A percentile compares a stretch with the other conserved stretches of the same genome.
These are phyloP conservation scores for Trichosporon sp. DNA, from an alignment of 1,284 basidiomycete genomes.

Conservation along the genomic window DNA sequence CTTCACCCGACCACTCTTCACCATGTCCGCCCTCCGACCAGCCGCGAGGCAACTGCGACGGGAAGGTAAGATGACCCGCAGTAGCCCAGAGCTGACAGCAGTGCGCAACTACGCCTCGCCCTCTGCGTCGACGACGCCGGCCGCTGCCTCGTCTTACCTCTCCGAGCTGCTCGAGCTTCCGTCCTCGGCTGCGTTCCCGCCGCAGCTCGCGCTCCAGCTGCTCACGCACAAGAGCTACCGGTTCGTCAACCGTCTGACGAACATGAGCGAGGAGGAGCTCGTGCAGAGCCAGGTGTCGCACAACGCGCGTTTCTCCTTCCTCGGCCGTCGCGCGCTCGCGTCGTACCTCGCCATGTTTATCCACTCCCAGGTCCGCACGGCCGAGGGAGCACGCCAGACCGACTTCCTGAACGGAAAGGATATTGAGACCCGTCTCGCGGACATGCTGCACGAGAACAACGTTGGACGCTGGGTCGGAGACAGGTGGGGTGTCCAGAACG, in stretches of 20 bases:
- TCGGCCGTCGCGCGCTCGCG: constrained; percentile 51
- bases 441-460: constrained; percentile 46
- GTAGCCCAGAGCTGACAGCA: not conserved
- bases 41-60: constrained; percentile 17
- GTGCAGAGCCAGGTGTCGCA: constrained; percentile 36
- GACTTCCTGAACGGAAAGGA: constrained; percentile 26
- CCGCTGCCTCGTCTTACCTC: constrained; percentile 46
- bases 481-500: constrained; percentile 46
- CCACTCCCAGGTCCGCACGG: constrained; percentile 38
- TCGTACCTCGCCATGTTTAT: constrained; percentile 53
- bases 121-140: constrained; percentile 25
- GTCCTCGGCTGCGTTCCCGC: constrained; percentile 45
- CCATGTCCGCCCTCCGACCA: constrained; percentile 20
- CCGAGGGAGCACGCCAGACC: constrained; percentile 10
- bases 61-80: not conserved
- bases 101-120: constrained; percentile 10
- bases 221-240: constrained; percentile 56
- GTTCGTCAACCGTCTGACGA: constrained; percentile 43
- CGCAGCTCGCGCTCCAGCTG: constrained; percentile 51
- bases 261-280: constrained; percentile 29
- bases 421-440: constrained; percentile 45
- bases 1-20: not conserved
- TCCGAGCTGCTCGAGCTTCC: constrained; percentile 48
- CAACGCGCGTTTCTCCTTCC: constrained; percentile 51
- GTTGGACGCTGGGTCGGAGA: constrained; percentile 48